Base-by-base conservation (phyloP, 164 flowering plant genomes). In the Akebia trifoliata region DNA sequence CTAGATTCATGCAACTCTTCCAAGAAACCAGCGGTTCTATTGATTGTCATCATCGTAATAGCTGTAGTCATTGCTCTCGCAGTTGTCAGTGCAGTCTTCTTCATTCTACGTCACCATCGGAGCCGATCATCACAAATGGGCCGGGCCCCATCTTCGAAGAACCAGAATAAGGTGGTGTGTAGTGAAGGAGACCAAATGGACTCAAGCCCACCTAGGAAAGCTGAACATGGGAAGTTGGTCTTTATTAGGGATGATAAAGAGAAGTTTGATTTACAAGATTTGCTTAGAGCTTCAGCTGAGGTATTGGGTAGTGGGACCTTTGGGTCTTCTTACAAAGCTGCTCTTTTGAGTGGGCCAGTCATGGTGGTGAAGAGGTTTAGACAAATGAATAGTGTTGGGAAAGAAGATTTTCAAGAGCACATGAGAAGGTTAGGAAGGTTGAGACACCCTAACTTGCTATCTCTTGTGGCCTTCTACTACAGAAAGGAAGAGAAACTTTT, bases 401-500 rank as follows among this genome's bases (percentile, higher is more conserved):
- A 61, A 60, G 93, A 85, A 22, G 95, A 83, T 44, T 92, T 92
- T 59, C 81, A 83, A 32, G 87, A 85, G 46, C 90, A 92, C 43
- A 85, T 92, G 96, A 85, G 82, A 56, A 79, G 87, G 67, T 20
- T 92, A 0, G 96, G 93, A 4, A 79, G 78, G 64, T 63, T 89
- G 32, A 49, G 54, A 0, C 94, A 93, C 70, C 78, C 79, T 5
- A 93, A 93, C 40, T 43, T 92, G 61, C 72, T 85, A 15, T 80
- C 96, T 21, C 67, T 89, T 24, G 82, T 87, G 40, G 93, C 96
- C 17, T 92, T 72, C 59, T 83, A 83, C 59, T 89, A 82, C 29
- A 71, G 84, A 48, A 83, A 76, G 43, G 96, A 89, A 54, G 98
- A 92, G 72, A 89, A 92, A 79, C 90, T 92, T 29, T 40, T 92